Base-by-base conservation (phyloP, 192 early-diverging fungal species). In the Allomyces arbusculus region DNA sequence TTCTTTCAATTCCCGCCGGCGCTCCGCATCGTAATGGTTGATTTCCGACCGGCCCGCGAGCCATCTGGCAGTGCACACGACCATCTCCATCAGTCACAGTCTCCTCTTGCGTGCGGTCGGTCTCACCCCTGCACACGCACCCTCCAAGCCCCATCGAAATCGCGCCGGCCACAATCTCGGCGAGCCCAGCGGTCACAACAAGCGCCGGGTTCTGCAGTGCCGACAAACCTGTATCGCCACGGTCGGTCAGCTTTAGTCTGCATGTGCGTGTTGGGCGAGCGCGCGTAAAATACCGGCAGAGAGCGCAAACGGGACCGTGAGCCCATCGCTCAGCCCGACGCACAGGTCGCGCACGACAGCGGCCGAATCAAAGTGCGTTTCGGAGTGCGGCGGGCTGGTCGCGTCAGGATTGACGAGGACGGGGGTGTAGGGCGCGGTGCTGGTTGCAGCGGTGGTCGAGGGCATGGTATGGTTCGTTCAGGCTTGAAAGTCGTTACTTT, bases 121-220 rank as follows among this genome's bases (percentile, higher is more conserved):
- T n/a, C n/a, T n/a, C n/a, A n/a, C n/a, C n/a, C n/a, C n/a, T n/a
- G n/a, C n/a, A n/a, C 33, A 40, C 33, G 67, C 75, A 86, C 16
- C 84, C 84, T 23, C 84, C 84, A 11, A 83, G 73, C 25, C 77
- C 84, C 84, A 85, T 85, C 22, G 79, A 78, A 68, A 85, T 83
- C 10, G 74, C 69, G 20, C 83, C 83, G 44, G 78, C 75, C 10
- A 82, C 76, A 16, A 82, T 63, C 68, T 85, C 74, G n/a, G 81
- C 82, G 44, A 81, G 70, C 40, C 84, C 84, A 63, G 80, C 84
- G 44, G 76, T 74, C 12, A 86, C 69, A 10, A 86, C 84, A 61
- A 84, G 45, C 23, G 72, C 66, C 10, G 80, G 72, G 67, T 74
- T 73, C 16, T 79, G 76, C 9, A 83, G 69, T 10, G 78, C 73